phyloP scores from a whole-genome alignment of 208 protist species.

The Leishmania martiniquensis region DNA sequence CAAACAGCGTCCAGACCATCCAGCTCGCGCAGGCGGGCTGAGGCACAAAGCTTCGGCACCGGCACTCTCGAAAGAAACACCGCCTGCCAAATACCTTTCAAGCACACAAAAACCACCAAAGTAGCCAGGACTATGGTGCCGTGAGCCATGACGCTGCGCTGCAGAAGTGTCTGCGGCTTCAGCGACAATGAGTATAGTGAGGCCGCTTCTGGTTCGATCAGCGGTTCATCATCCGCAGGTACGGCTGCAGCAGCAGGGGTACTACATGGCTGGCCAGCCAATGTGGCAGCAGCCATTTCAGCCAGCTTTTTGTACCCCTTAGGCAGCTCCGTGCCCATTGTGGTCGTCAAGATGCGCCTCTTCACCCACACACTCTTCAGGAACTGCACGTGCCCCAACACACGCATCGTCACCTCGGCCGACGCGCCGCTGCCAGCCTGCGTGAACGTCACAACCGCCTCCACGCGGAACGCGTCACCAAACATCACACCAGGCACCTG shows the following conservation, averaged over 20 bases:
- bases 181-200: background rate
- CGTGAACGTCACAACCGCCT: slow-evolving; percentile 50
- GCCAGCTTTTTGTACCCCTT: slow-evolving; percentile 51
- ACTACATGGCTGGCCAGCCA: slow-evolving; percentile 12
- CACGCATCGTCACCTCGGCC: slow-evolving; percentile 30
- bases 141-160: slow-evolving; percentile 31
- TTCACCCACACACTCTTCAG: slow-evolving; percentile 57
- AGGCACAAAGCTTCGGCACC: slow-evolving; percentile 1
- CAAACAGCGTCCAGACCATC: slow-evolving; percentile 6
- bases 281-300: slow-evolving; percentile 37
- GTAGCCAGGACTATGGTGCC: slow-evolving; percentile 18
- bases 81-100: slow-evolving; percentile 30
- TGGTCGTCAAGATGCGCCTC: slow-evolving; percentile 40
- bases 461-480: slow-evolving; percentile 58
- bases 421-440: slow-evolving; percentile 36
- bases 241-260: background rate
- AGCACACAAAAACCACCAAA: slow-evolving; percentile 30
- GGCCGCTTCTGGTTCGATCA: background rate
- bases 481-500: slow-evolving; percentile 66
- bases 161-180: slow-evolving; percentile 30
- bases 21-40: background rate
- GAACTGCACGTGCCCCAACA: slow-evolving; percentile 57
- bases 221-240: background rate
- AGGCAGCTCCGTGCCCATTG: slow-evolving; percentile 49
- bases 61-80: slow-evolving; percentile 15